Evolutionary conservation across 768 basidiomycete genomes (phyloP), one percentile per base, ranked within the genome.

Genomic region (Boletus speciosus): DNA sequence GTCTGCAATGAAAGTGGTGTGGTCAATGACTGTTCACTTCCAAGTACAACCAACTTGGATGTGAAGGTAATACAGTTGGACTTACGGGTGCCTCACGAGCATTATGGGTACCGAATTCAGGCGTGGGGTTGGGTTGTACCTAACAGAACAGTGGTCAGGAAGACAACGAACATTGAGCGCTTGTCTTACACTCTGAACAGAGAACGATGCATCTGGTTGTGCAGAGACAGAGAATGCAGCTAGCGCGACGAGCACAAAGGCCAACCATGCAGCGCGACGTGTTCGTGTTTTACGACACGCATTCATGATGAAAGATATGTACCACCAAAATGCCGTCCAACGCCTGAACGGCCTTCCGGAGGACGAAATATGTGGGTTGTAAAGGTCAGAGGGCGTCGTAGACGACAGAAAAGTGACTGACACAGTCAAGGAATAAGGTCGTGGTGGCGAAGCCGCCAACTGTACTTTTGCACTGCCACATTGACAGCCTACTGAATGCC

Each of bases 191-290:
- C 42, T 57, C 45, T 62, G 59, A 31, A 48, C 51, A 11, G 65
- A 56, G 21, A 54, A 25, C 1, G 59, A 49, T 10, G 43, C 16
- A 29, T 63, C 61, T 43, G 61, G 56, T 16, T 76, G 76, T 46
- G 77, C 77, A 49, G 79, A 75, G 34, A 76, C 74, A 50, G 78
- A 71, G 41, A 77, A 66, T 27, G 73, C 75, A 38, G 78, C 70
- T 23, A 84, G 66, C 51, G 78, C 79, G 59, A 83, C 71, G 58
- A 85, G 74, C 52, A 79, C 81, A 69, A 84, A 82, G 46, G 81
- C 81, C 42, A 85, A 66, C 83, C 84, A 85, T 44, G 77, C 72
- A 43, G 80, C 80, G 62, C 78, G 80, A 59, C 73, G 65, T 55
- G 59, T 64, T 37, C 58, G 62, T 45, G 61, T 54, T 55, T 58